phyloP scores from a whole-genome alignment of 257 asterid species.

The Galeopsis tetrahit region DNA sequence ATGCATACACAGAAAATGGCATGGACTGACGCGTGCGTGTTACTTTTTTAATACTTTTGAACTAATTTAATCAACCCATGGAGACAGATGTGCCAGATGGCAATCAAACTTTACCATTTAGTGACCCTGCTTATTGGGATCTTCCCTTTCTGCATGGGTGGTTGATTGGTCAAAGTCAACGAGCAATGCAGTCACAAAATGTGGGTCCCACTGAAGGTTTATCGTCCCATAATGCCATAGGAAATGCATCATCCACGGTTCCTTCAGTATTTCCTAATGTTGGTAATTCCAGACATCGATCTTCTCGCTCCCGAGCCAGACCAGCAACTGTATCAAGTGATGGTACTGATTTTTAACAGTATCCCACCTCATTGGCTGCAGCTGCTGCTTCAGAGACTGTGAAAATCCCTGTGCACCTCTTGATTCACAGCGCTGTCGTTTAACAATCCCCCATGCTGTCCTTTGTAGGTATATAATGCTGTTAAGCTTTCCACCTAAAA shows the following conservation, averaged over 20 bases:
- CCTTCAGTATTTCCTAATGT: conserved; percentile 49
- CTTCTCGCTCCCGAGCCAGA: conserved; percentile 62
- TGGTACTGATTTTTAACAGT: conserved; percentile 48
- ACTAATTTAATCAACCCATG: conserved; percentile 77
- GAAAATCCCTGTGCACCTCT: too few species aligned
- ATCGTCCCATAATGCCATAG: too few species aligned
- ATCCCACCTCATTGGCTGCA: too few species aligned
- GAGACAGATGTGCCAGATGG: conserved; percentile 70
- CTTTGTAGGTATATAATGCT: too few species aligned
- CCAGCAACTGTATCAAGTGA: conserved; percentile 52
- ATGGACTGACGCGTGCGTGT: too few species aligned
- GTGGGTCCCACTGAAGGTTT: conserved; percentile 52
- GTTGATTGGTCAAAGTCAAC: conserved; percentile 95
- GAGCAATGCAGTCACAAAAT: conserved; percentile 56
- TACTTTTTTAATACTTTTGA: too few species aligned
- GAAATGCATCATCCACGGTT: conserved; percentile 47
- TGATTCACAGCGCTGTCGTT: too few species aligned
- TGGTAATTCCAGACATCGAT: conserved; percentile 57
- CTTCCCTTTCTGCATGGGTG: conserved; percentile 95
- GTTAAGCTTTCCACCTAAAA: too few species aligned
- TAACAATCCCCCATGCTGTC: too few species aligned
- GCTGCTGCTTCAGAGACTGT: too few species aligned
- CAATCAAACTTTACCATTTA: conserved; percentile 74
- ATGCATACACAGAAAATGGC: too few species aligned
- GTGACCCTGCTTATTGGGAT: conserved; percentile 93